These are phyloP conservation scores for Termitomyces sp. DNA, from an alignment of 768 basidiomycete genomes.

Conservation along the genomic window DNA sequence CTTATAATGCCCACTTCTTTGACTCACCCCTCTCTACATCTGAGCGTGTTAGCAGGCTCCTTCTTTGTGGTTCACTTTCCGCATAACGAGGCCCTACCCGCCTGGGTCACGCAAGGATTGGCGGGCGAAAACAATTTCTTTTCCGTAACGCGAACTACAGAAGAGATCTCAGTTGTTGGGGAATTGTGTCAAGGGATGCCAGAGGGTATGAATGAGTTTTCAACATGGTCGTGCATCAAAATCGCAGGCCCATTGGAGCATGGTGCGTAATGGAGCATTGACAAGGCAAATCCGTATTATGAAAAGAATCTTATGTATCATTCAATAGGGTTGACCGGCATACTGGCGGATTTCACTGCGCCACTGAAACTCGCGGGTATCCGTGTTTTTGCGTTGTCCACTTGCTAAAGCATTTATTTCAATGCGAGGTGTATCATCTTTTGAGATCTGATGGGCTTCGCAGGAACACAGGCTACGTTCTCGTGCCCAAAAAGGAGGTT, in stretches of 20 bases:
- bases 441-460: no score
- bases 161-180: conserved; percentile 62
- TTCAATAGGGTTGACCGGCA: conserved; percentile 49
- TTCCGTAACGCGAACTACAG: conserved; percentile 54
- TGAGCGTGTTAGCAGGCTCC: conserved; percentile 39
- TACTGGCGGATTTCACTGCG: conserved; percentile 48
- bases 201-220: conserved; percentile 29
- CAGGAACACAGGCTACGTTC: conserved; percentile 67
- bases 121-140: conserved; percentile 32
- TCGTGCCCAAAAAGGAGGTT: conserved; percentile 45
- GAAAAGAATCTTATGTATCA: background rate
- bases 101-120: conserved; percentile 27
- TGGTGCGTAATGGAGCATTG: conserved; percentile 30
- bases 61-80: conserved; percentile 44
- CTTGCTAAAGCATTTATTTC: conserved; percentile 39
- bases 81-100: conserved; percentile 30
- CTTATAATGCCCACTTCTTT: conserved; percentile 40
- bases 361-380: conserved; percentile 50
- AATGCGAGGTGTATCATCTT: background rate
- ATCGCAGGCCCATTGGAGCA: conserved; percentile 68
- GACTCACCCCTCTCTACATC: conserved; percentile 40
- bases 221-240: conserved; percentile 56
- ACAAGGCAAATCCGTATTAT: background rate
- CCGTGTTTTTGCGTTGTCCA: conserved; percentile 58
- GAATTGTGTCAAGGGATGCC: conserved; percentile 34